A percentile compares a stretch with the other conserved stretches of the same genome.
Conservation (phyloP, 2,329 filamentous ascomycete genomes). For the Xylariaceae sp. region DNA sequence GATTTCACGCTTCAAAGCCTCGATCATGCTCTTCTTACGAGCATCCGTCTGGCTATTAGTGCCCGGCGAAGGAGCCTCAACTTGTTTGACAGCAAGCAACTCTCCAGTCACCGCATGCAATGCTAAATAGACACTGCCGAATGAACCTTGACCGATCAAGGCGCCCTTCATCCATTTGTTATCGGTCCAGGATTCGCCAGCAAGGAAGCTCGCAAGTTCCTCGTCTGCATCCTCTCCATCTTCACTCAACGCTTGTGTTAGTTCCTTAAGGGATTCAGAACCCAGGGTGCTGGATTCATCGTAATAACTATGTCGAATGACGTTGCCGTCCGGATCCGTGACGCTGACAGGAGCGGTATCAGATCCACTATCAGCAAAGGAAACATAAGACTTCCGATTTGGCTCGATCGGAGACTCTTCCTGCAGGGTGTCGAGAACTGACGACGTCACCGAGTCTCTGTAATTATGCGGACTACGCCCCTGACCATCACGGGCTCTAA, state of each 20-base stretch:
- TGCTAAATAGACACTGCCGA: conserved; percentile 91
- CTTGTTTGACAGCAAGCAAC: conserved; percentile 96
- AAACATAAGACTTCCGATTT: conserved; percentile 94
- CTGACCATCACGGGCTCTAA: conserved; percentile 40
- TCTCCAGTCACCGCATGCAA: conserved; percentile 94
- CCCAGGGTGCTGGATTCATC: conserved; percentile 71
- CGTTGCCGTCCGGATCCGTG: conserved; percentile 68
- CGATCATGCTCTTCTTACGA: conserved; percentile 97
- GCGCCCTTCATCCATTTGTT: conserved; percentile 99
- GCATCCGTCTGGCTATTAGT: conserved; percentile 76
- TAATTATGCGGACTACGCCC: conserved; percentile 55
- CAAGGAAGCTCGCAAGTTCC: conserved; percentile 82
- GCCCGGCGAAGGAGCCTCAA: conserved; percentile 77
- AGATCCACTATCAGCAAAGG: conserved; percentile 68
- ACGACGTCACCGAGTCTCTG: conserved; percentile 84
- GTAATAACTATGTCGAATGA: conserved; percentile 71
- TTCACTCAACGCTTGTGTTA: conserved; percentile 78
- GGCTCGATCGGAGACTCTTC: conserved; percentile 85
- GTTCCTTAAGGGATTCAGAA: conserved; percentile 71
- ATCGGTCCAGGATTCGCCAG: conserved; percentile 90
- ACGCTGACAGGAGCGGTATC: conserved; percentile 66
- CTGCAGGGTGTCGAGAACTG: conserved; percentile 80
- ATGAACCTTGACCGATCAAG: conserved; percentile 92
- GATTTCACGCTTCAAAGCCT: conserved; percentile 94
- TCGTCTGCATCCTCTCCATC: conserved; percentile 91